Evolutionary conservation across 108 stramenopile genomes (phyloP).

Genomic region (Skeletonema menzelii): DNA sequence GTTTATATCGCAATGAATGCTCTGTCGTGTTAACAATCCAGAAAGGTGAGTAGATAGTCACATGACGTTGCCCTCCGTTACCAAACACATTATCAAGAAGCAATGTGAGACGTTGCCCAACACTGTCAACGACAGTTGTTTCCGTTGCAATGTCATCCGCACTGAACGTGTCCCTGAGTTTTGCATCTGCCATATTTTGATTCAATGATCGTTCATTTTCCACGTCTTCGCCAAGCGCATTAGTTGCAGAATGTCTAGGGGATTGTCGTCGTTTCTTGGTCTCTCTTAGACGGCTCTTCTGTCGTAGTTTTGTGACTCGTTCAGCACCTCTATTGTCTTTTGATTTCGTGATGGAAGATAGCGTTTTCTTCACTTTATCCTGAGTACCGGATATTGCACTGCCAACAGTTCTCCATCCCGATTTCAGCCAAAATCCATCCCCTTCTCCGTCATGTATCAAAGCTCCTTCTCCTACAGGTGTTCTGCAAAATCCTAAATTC

Average conservation of each 20-base stretch:
- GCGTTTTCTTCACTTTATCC: slow-evolving; percentile 72
- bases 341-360: slow-evolving; percentile 65
- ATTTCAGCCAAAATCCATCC: slow-evolving; percentile 26
- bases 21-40: slow-evolving; percentile 94
- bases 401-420: slow-evolving; percentile 55
- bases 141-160: slow-evolving; percentile 65
- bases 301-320: slow-evolving; percentile 30
- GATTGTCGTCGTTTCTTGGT: slow-evolving; percentile 13
- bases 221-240: slow-evolving; percentile 28
- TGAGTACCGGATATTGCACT: slow-evolving; percentile 65
- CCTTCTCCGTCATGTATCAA: slow-evolving; percentile 79
- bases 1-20: slow-evolving; percentile 83
- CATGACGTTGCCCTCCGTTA: slow-evolving; percentile 88
- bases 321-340: slow-evolving; percentile 65
- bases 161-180: slow-evolving; percentile 11
- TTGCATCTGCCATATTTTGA: slow-evolving; percentile 6
- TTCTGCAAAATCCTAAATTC: slow-evolving; percentile 89
- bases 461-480: slow-evolving; percentile 88
- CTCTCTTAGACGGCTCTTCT: slow-evolving; percentile 19
- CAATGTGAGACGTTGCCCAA: slow-evolving; percentile 84
- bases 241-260: not conserved
- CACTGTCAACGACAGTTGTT: slow-evolving; percentile 82
- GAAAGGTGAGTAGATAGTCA: slow-evolving; percentile 87
- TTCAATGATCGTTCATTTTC: slow-evolving; percentile 9
- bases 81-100: slow-evolving; percentile 88